Base-by-base conservation (phyloP, 1,139 yeast genomes). In the Blastobotrys elegans region DNA sequence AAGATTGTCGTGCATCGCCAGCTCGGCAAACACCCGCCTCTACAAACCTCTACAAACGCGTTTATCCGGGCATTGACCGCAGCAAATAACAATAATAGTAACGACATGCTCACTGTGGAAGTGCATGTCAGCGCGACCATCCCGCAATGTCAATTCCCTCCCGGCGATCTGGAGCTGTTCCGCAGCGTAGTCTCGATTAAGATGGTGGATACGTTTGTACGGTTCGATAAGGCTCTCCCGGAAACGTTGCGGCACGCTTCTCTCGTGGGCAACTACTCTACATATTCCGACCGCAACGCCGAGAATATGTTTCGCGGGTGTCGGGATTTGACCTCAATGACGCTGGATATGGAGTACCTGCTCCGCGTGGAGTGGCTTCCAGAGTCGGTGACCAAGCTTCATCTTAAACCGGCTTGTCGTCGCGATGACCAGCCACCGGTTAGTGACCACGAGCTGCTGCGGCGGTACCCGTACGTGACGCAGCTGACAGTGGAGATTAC, bases 111-210 rank as follows among this genome's bases (percentile, higher is more conserved):
- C 2, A 14, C n/a, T 1, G 31, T 43, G 11, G 20, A 30, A n/a
- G 35, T 27, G n/a, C 40, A 36, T 16, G 10, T 43, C 13, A 20
- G 20, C 10, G 41, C 36, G n/a, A n/a, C 13, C 16, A 37, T 36
- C n/a, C 41, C 34, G 13, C 46, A 27, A 24, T 16, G 40, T 3
- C 34, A 43, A 27, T 43, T 43, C 22, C 46, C 46, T 8, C 46
- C 46, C n/a, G 46, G 46, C 4, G 46, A 43, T 27, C 30, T 43
- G 41, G 46, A 43, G 22, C 36, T 43, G n/a, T 43, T 43, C 31
- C 26, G 29, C 16, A 11, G 10, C 16, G 34, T 43, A 13, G 41
- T 29, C 3, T 36, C 41, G 21, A n/a, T 43, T 3, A 30, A 43
- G n/a, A 27, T 43, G 41, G 18, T 33, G 13, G 40, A 34, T 3